Conservation (phyloP, 495 filamentous ascomycete species). For the Talaromyces proteolyticus region DNA sequence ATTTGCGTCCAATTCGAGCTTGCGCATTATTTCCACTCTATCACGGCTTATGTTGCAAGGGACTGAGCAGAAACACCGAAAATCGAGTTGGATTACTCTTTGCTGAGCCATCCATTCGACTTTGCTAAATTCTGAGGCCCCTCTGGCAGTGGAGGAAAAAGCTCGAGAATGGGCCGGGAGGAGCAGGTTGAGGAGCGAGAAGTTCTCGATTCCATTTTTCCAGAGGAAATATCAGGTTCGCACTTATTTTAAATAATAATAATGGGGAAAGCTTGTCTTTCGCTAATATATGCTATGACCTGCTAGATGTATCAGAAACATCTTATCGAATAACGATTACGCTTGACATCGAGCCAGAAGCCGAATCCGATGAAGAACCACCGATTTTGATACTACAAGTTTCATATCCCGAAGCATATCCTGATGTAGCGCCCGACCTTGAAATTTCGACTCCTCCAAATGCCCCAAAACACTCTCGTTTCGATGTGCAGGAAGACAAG, state of each 20-base stretch:
- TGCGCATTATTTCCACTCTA: background rate
- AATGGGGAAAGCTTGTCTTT: no score
- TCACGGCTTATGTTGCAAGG: background rate
- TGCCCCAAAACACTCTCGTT: slow-evolving; percentile 55
- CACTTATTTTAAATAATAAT: background rate
- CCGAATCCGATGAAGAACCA: slow-evolving; percentile 43
- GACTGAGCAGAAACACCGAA: background rate
- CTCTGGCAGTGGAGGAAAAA: slow-evolving; percentile 12
- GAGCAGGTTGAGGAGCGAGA: slow-evolving; percentile 95
- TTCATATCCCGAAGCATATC: slow-evolving; percentile 79
- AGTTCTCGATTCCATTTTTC: slow-evolving; percentile 96
- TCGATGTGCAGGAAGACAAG: slow-evolving; percentile 65
- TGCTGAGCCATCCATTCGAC: background rate
- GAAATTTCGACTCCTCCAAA: slow-evolving; percentile 68
- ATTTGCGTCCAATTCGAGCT: background rate
- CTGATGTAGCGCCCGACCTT: slow-evolving; percentile 75
- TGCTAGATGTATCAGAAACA: slow-evolving; percentile 75
- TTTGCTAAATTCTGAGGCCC: slow-evolving; percentile 16
- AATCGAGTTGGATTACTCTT: background rate
- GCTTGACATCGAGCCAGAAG: slow-evolving; percentile 64
- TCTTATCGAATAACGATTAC: slow-evolving; percentile 78
- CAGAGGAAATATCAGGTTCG: slow-evolving; percentile 89
- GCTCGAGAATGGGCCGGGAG: slow-evolving; percentile 74
- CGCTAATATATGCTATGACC: slow-evolving; percentile 7
- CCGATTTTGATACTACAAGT: slow-evolving; percentile 70